These are phyloP conservation scores for Aspergillus niger DNA, from an alignment of 2,329 filamentous ascomycete genomes.

Conservation along the genomic window DNA sequence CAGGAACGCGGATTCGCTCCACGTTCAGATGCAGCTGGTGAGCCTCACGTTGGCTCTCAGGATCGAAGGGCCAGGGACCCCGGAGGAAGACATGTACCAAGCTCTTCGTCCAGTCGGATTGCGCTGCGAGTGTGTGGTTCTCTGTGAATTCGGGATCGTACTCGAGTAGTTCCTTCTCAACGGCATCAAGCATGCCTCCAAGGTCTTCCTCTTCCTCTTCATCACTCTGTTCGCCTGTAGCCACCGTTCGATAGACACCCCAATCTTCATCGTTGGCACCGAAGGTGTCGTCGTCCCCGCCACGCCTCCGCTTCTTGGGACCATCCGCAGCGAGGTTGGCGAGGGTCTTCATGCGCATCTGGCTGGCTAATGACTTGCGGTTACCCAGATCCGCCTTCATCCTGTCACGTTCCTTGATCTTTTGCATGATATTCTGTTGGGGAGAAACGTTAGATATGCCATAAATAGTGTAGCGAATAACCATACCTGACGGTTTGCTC, in stretches of 20 bases:
- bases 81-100: constrained; percentile 87
- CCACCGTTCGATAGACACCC: constrained; percentile 93
- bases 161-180: constrained; percentile 82
- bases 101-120: constrained; percentile 92
- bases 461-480: background rate
- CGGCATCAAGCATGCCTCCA: constrained; percentile 67
- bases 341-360: constrained; percentile 98
- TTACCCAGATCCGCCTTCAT: constrained; percentile 94
- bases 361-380: constrained; percentile 91
- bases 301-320: constrained; percentile 80
- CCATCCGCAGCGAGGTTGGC: constrained; percentile 92
- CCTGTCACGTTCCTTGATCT: constrained; percentile 90
- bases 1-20: constrained; percentile 89
- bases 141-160: constrained; percentile 90
- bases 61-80: constrained; percentile 82
- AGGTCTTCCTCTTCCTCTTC: constrained; percentile 94
- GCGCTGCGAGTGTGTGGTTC: constrained; percentile 86
- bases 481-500: constrained; percentile 64
- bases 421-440: constrained; percentile 66
- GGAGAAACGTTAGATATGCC: constrained; percentile 20
- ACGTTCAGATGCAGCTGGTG: constrained; percentile 95
- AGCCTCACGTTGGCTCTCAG: constrained; percentile 74
- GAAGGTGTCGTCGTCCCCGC: constrained; percentile 92
- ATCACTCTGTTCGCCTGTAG: constrained; percentile 75
- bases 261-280: constrained; percentile 97